A percentile compares a stretch with the other conserved stretches of the same genome.
Conservation (phyloP, 2,329 filamentous ascomycete genomes). For the Ophiobolus disseminans region DNA sequence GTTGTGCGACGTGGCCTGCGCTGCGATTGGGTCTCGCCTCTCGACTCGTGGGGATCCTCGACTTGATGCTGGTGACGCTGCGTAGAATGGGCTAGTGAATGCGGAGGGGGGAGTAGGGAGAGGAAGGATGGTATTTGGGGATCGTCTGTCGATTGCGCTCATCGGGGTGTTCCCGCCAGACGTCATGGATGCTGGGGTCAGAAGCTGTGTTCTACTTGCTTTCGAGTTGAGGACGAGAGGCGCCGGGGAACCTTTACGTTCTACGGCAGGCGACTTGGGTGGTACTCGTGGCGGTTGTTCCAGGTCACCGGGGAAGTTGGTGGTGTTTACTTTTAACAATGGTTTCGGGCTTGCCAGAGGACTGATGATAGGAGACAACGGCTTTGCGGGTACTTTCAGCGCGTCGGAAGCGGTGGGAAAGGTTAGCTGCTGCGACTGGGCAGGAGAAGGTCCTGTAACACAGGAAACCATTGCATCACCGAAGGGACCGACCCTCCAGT, state of each 20-base stretch:
- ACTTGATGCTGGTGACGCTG: slow-evolving; percentile 38
- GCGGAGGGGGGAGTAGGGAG: slow-evolving; percentile 41
- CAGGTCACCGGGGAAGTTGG: slow-evolving; percentile 20
- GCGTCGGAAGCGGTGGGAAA: slow-evolving; percentile 22
- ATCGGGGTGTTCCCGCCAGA: slow-evolving; percentile 34
- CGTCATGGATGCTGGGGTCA: slow-evolving; percentile 36
- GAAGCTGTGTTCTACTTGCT: slow-evolving; percentile 41
- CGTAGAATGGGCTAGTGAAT: slow-evolving; percentile 40
- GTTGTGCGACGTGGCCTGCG: slow-evolving; percentile 30
- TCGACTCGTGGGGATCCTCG: slow-evolving; percentile 43
- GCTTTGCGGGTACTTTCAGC: slow-evolving; percentile 16
- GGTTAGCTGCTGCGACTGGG: slow-evolving; percentile 25
- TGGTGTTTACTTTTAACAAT: slow-evolving; percentile 43
- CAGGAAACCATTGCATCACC: slow-evolving; percentile 50
- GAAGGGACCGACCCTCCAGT: slow-evolving; percentile 49
- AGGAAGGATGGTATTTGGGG: slow-evolving; percentile 37
- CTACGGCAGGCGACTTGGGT: slow-evolving; percentile 45
- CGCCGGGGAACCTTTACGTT: slow-evolving; percentile 44
- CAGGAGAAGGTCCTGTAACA: slow-evolving; percentile 45
- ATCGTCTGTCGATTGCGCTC: slow-evolving; percentile 42
- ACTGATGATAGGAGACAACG: slow-evolving; percentile 43
- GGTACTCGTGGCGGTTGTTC: slow-evolving; percentile 46
- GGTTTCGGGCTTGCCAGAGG: slow-evolving; percentile 40
- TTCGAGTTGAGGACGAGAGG: slow-evolving; percentile 42
- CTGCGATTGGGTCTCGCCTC: slow-evolving; percentile 39